phyloP scores from a whole-genome alignment of 306 rosid genomes.

The Fagus sylvatica region DNA sequence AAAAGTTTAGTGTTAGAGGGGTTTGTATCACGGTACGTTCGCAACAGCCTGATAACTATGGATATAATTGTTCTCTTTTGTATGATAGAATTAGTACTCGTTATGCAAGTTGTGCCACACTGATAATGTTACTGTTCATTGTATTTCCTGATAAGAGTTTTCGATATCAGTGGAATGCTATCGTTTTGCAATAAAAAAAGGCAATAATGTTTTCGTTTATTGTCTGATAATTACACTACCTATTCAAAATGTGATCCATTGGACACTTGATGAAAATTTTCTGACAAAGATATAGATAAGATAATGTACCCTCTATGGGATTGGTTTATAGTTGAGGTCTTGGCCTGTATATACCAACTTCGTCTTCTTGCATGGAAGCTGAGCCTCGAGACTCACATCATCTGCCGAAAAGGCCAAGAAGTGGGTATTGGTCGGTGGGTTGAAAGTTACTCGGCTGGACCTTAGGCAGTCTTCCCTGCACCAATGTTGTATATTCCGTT shows the following conservation, averaged over 20 bases:
- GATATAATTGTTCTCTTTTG: neutral
- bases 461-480: too few relatives aligned
- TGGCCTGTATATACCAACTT: neutral
- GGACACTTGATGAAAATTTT: neutral
- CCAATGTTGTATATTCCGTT: too few relatives aligned
- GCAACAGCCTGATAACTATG: neutral
- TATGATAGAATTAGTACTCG: neutral
- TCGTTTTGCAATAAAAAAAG: neutral
- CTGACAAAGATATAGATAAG: neutral
- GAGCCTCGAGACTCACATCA: neutral
- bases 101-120: neutral
- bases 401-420: neutral
- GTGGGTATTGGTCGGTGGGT: neutral
- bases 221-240: neutral
- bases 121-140: neutral
- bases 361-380: neutral
- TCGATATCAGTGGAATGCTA: neutral
- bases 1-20: neutral
- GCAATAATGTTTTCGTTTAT: neutral
- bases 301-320: neutral
- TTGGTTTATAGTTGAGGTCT: neutral
- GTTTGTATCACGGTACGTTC: neutral
- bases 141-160: neutral
- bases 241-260: too few relatives aligned
- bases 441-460: neutral